Conservation (phyloP, 1,284 basidiomycete genomes). For the Cystobasidium pallidum region DNA sequence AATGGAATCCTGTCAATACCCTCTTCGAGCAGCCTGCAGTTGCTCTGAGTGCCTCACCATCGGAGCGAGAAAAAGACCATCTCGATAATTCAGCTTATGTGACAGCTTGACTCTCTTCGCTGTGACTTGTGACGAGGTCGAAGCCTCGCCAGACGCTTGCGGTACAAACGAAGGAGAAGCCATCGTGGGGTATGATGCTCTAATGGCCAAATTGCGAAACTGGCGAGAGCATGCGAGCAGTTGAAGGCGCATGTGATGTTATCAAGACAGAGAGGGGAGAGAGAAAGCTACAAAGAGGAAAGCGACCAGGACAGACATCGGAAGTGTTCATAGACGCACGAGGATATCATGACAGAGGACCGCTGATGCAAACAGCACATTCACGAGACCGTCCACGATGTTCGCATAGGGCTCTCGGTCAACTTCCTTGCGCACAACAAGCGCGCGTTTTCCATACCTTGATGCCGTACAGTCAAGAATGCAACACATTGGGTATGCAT, state of each 20-base stretch:
- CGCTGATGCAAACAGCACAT: no score
- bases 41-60: conserved; percentile 67
- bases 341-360: not conserved
- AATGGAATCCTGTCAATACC: not conserved
- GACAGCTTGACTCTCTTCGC: conserved; percentile 45
- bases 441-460: conserved; percentile 1
- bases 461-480: no score
- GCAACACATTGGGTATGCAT: no score
- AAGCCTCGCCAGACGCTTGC: no score
- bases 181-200: not conserved
- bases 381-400: no score
- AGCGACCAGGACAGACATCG: no score
- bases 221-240: not conserved
- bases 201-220: not conserved
- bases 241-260: not conserved
- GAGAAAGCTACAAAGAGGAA: not conserved
- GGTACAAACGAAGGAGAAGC: no score
- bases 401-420: not conserved
- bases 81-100: conserved; percentile 46
- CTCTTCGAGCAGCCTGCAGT: no score
- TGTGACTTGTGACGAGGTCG: conserved; percentile 1
- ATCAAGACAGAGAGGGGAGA: no score
- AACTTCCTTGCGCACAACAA: not conserved
- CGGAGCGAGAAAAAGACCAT: conserved; percentile 68
- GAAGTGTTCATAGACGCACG: no score